Conservation (phyloP, 2,329 filamentous ascomycete genomes). For the Aspergillus jensenii region DNA sequence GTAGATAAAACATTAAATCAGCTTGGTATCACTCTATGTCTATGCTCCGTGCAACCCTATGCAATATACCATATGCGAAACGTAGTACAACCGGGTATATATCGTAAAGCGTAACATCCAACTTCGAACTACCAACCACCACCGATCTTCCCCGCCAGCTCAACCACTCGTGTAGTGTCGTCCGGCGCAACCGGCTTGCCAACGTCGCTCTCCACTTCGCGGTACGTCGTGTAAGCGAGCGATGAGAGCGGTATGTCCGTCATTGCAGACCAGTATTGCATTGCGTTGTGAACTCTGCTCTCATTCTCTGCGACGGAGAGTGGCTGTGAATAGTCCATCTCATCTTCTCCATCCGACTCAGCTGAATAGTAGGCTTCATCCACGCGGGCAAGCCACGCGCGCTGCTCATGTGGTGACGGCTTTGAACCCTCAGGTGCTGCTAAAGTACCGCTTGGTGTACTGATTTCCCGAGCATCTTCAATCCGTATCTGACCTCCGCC, state of each 20-base stretch:
- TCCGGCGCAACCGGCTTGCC: conserved; percentile 66
- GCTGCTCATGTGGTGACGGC: conserved; percentile 75
- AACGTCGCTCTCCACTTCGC: conserved; percentile 91
- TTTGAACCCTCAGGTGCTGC: conserved; percentile 44
- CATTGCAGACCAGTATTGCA: conserved; percentile 73
- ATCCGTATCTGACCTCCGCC: conserved; percentile 94
- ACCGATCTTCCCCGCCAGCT: conserved; percentile 85
- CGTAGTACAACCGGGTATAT: conserved; percentile 14
- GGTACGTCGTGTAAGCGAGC: conserved; percentile 81
- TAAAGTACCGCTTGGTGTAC: conserved; percentile 18
- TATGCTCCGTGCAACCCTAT: conserved; percentile 1
- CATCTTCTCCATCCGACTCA: conserved; percentile 54
- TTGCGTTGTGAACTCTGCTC: conserved; percentile 57
- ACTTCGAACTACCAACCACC: conserved; percentile 74
- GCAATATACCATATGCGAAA: conserved; percentile 2
- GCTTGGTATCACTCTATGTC: conserved; percentile 3
- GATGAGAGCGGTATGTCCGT: conserved; percentile 70
- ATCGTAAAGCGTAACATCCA: conserved; percentile 17
- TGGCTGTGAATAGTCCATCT: conserved; percentile 27
- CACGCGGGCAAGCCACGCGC: conserved; percentile 76
- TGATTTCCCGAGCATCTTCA: conserved; percentile 62
- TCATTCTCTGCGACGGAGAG: conserved; percentile 28
- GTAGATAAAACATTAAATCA: background rate
- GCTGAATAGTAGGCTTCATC: conserved; percentile 90
- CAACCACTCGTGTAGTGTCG: conserved; percentile 79